Conservation (phyloP, 2,329 filamentous ascomycete species). For the Xylaria sp. region DNA sequence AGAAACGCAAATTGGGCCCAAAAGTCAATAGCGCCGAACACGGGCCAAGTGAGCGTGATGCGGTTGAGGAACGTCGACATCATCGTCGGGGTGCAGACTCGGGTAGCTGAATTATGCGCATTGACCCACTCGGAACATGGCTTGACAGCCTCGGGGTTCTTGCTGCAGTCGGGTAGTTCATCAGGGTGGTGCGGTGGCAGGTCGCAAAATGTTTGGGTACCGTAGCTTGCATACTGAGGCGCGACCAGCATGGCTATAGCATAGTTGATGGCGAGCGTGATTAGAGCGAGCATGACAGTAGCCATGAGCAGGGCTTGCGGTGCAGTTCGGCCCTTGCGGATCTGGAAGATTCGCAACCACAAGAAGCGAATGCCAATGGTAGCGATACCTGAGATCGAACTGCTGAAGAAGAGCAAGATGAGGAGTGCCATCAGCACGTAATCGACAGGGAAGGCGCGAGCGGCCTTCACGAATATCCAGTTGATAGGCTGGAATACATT, state of each 20-base stretch:
- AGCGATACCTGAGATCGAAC: conserved; percentile 85
- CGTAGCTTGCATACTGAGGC: conserved; percentile 92
- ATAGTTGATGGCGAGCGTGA: conserved; percentile 91
- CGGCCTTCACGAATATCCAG: conserved; percentile 81
- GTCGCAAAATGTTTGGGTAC: conserved; percentile 92
- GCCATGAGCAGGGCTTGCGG: conserved; percentile 91
- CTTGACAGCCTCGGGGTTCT: conserved; percentile 73
- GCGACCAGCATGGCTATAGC: conserved; percentile 91
- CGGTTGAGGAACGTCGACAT: conserved; percentile 93
- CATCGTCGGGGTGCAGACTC: conserved; percentile 88
- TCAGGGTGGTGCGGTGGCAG: conserved; percentile 66
- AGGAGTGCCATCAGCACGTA: conserved; percentile 88
- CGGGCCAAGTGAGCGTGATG: conserved; percentile 90
- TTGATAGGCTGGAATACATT: conserved; percentile 96
- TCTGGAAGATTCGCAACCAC: conserved; percentile 92
- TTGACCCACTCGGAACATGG: conserved; percentile 80
- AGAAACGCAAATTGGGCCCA: conserved; percentile 97
- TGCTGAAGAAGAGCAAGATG: conserved; percentile 85
- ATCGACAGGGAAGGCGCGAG: conserved; percentile 87
- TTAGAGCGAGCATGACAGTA: conserved; percentile 88
- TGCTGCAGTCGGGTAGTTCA: conserved; percentile 75
- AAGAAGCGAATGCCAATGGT: conserved; percentile 92
- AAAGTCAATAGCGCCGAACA: conserved; percentile 91
- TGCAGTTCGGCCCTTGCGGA: conserved; percentile 84
- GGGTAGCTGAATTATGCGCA: conserved; percentile 68